Conservation (phyloP, 441 rosid species). For the Populus hybrid region DNA sequence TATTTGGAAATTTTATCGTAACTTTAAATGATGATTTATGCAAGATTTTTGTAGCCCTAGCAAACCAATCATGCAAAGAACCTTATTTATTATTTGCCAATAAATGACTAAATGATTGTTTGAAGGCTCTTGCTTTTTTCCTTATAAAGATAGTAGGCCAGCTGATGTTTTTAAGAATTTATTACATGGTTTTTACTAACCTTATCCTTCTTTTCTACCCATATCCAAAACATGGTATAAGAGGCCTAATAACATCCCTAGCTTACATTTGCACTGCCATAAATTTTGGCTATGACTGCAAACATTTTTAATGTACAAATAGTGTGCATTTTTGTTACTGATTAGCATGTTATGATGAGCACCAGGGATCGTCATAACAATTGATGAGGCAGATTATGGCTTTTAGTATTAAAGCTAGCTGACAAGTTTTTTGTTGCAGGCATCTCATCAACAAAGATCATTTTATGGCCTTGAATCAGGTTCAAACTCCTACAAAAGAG, state of each 20-base stretch:
- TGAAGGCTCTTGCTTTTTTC: not conserved
- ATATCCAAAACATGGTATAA: no score
- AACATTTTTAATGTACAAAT: not conserved
- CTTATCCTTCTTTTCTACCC: not conserved
- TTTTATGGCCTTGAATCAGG: slow-evolving; percentile 45
- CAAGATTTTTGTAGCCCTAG: not conserved
- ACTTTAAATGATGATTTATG: not conserved
- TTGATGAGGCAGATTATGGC: not conserved
- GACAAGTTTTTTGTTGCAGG: slow-evolving; percentile 27
- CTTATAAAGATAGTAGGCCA: not conserved
- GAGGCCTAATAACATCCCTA: not conserved
- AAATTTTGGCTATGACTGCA: no score
- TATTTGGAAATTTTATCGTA: not conserved
- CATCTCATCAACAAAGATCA: slow-evolving; percentile 65
- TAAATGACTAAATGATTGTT: not conserved
- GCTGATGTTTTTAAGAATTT: not conserved
- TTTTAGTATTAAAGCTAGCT: slow-evolving; percentile 9
- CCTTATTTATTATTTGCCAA: not conserved
- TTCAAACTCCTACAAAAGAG: slow-evolving; percentile 50
- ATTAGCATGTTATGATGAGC: not conserved
- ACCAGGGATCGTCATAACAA: not conserved
- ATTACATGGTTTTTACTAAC: not conserved
- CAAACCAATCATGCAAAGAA: not conserved
- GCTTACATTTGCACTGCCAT: not conserved
- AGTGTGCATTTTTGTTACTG: not conserved